A percentile compares a stretch with the other conserved stretches of the same genome.
These are phyloP conservation scores for Guillardia theta DNA, from an alignment of 78 protist species.

Conservation along the genomic window DNA sequence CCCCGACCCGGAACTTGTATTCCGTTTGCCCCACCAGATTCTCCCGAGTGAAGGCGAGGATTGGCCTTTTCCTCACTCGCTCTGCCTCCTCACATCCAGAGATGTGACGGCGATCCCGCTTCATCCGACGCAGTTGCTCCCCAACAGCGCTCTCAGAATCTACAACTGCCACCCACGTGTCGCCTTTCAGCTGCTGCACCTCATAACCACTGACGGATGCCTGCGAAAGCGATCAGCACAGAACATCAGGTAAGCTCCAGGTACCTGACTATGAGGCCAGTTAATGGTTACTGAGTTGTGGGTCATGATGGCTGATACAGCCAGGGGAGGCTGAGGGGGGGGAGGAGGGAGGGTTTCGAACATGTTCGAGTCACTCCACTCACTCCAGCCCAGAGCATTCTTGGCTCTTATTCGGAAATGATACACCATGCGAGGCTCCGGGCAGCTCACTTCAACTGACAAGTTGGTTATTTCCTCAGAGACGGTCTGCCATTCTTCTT, in stretches of 20 bases:
- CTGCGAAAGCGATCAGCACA: not conserved
- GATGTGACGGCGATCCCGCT: not conserved
- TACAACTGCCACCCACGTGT: not conserved
- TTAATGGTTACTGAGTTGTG: slow-evolving; percentile 5
- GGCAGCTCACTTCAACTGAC: not conserved
- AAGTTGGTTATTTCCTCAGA: not conserved
- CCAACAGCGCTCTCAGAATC: not conserved
- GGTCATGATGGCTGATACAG: not conserved
- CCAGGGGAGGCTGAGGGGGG: not conserved
- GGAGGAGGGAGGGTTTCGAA: slow-evolving; percentile 36
- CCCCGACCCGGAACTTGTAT: not conserved
- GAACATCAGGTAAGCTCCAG: not conserved
- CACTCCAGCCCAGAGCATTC: slow-evolving; percentile 15
- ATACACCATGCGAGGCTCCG: not conserved
- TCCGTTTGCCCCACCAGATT: not conserved
- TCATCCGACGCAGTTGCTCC: slow-evolving; percentile 22
- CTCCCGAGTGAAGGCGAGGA: slow-evolving; percentile 19
- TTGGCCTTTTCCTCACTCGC: not conserved
- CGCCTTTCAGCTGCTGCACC: not conserved
- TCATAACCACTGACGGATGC: not conserved
- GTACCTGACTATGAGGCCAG: not conserved
- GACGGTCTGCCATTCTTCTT: not conserved
- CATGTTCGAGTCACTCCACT: slow-evolving; percentile 20
- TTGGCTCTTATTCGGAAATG: not conserved
- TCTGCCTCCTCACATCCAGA: not conserved